Evolutionary conservation across 495 filamentous ascomycete genomes (phyloP).

Genomic region (Terfezia claveryi): DNA sequence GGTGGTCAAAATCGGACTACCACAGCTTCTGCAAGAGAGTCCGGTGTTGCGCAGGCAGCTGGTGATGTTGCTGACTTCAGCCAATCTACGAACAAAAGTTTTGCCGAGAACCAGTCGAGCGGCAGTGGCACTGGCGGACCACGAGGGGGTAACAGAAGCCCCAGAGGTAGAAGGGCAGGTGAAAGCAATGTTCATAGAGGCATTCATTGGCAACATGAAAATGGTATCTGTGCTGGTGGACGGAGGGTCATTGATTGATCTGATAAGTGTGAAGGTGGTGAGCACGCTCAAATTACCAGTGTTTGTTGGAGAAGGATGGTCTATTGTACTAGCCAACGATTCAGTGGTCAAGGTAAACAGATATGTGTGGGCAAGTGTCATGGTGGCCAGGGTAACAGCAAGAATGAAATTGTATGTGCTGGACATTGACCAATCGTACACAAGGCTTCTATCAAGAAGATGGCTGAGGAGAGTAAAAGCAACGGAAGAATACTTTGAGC

Average conservation of each 20-base stretch:
- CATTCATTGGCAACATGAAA: neutral
- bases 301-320: neutral
- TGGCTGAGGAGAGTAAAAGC: neutral
- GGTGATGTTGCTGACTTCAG: neutral
- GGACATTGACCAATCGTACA: neutral
- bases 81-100: too few species aligned
- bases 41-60: neutral
- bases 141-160: neutral
- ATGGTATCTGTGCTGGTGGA: neutral
- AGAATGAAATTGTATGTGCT: neutral
- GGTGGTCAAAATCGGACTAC: neutral
- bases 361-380: neutral
- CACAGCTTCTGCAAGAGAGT: neutral
- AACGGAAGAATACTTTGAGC: neutral
- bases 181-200: neutral
- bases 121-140: neutral
- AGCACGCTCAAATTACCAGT: neutral
- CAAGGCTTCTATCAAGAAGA: neutral
- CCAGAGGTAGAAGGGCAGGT: neutral
- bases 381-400: neutral
- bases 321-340: neutral
- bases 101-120: neutral
- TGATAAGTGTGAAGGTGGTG: neutral
- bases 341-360: neutral
- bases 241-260: neutral